phyloP scores from a whole-genome alignment of 495 filamentous ascomycete genomes.

The Astrocystis sublimbata region DNA sequence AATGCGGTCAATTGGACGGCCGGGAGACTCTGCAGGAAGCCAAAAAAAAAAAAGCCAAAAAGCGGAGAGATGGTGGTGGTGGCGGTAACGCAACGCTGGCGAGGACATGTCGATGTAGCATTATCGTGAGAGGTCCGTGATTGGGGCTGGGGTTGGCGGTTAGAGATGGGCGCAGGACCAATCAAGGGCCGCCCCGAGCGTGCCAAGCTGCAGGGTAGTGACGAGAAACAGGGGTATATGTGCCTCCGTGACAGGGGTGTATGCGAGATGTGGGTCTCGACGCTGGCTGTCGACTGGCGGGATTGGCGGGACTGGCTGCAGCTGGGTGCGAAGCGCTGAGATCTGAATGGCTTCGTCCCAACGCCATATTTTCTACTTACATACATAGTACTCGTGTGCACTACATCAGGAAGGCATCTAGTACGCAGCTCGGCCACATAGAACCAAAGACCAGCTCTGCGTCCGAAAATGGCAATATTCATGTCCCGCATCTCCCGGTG shows the following conservation, averaged over 20 bases:
- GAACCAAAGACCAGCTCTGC: background rate
- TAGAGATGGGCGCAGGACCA: constrained; percentile 38
- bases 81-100: constrained; percentile 22
- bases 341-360: background rate
- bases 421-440: background rate
- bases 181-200: constrained; percentile 29
- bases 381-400: too few relatives aligned
- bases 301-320: background rate
- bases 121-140: constrained; percentile 33
- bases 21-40: background rate
- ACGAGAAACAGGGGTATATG: constrained; percentile 13
- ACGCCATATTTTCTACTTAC: too few relatives aligned
- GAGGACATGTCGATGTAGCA: background rate
- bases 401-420: too few relatives aligned
- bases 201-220: constrained; percentile 17
- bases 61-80: constrained; percentile 5
- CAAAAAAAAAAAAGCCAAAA: too few relatives aligned
- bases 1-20: constrained; percentile 14
- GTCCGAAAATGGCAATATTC: background rate
- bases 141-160: constrained; percentile 45
- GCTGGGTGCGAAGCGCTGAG: background rate
- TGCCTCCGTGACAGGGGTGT: background rate
- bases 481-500: background rate
- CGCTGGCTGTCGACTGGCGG: too few relatives aligned
- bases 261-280: background rate